A percentile compares a stretch with the other conserved stretches of the same genome.
Conservation (phyloP, 805 yeast species). For the Starmerella cellae region DNA sequence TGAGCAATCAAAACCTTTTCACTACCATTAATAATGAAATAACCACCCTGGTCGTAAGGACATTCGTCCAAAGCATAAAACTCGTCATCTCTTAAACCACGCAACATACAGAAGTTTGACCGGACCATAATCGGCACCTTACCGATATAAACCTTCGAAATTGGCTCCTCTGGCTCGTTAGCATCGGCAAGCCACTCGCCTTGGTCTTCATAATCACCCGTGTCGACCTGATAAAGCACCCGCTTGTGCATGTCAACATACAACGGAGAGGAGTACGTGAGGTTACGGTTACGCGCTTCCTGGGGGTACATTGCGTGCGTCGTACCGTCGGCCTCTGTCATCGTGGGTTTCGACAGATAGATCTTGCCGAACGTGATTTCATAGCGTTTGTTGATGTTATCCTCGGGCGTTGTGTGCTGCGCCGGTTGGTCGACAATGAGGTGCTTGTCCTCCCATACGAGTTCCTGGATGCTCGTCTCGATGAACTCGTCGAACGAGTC, state of each 20-base stretch:
- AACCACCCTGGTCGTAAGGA: conserved; percentile 99
- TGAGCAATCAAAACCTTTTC: conserved; percentile 98
- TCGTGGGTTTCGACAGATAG: conserved; percentile 89
- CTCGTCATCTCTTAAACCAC: conserved; percentile 83
- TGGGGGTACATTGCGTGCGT: conserved; percentile 98
- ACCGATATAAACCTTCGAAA: conserved; percentile 81
- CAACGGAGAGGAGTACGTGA: conserved; percentile 90
- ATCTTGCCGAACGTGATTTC: conserved; percentile 97
- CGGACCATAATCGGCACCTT: conserved; percentile 96
- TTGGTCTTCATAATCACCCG: conserved; percentile 29
- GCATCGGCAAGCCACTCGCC: conserved; percentile 49
- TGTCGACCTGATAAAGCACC: conserved; percentile 37
- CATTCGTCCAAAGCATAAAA: conserved; percentile 93
- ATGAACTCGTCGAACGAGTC: conserved; percentile 98
- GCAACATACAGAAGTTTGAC: conserved; percentile 86
- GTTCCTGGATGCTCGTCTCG: conserved; percentile 89
- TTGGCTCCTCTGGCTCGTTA: conserved; percentile 50
- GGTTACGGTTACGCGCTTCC: conserved; percentile 90
- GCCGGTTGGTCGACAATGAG: conserved; percentile 95
- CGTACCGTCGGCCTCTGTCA: conserved; percentile 99
- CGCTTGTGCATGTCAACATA: conserved; percentile 92
- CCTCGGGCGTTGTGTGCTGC: conserved; percentile 84
- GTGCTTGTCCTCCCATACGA: conserved; percentile 90
- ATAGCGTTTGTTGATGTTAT: conserved; percentile 79
- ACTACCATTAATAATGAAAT: conserved; percentile 94